Evolutionary conservation across 176 grass and related monocot genomes (phyloP).

Genomic region (Aegilops umbellulata): DNA sequence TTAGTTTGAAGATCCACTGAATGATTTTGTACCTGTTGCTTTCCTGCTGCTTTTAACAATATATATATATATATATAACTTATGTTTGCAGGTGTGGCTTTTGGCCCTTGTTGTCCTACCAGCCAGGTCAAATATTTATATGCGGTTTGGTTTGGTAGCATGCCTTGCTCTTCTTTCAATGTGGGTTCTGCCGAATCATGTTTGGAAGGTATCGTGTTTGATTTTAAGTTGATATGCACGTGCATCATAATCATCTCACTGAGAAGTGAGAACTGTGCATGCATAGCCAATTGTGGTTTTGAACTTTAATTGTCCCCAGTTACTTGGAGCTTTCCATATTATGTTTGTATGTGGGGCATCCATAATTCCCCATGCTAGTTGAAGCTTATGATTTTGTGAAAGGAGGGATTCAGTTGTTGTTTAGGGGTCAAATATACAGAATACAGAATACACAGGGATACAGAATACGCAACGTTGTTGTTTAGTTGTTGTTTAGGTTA

Average conservation of each 20-base stretch:
- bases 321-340: background rate
- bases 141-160: slow-evolving; percentile 83
- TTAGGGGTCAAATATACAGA: background rate
- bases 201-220: slow-evolving; percentile 71
- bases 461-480: too few relatives aligned
- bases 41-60: background rate
- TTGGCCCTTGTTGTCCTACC: slow-evolving; percentile 92
- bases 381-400: slow-evolving; percentile 22
- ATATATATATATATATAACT: too few relatives aligned
- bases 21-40: slow-evolving; percentile 4
- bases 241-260: slow-evolving; percentile 3
- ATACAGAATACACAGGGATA: too few relatives aligned
- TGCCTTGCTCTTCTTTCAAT: slow-evolving; percentile 77
- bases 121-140: slow-evolving; percentile 91
- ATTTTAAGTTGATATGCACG: background rate
- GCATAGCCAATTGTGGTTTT: background rate
- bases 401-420: background rate
- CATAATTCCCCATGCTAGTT: background rate
- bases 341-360: background rate
- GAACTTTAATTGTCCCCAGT: background rate
- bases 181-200: slow-evolving; percentile 76
- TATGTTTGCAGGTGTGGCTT: slow-evolving; percentile 79
- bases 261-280: background rate
- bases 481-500: too few relatives aligned
- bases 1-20: slow-evolving; percentile 10